A percentile compares a stretch with the other conserved stretches of the same genome.
phyloP scores from a whole-genome alignment of 306 rosid species.

The Vigna reflexopilosa region DNA sequence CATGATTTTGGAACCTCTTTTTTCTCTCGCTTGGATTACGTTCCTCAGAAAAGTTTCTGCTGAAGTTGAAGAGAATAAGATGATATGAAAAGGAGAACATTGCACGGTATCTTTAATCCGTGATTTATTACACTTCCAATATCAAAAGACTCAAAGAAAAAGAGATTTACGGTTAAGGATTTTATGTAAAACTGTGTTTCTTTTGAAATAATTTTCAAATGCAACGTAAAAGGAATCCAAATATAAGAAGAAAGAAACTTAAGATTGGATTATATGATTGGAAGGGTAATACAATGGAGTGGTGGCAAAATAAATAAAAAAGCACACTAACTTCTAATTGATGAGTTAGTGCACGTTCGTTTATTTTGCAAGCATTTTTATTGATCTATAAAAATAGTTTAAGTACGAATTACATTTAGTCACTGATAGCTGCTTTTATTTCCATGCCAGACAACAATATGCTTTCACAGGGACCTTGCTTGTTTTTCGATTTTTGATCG shows the following conservation, averaged over 20 bases:
- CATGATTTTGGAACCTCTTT: neutral
- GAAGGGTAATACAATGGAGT: neutral
- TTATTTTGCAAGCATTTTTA: constrained; percentile 3
- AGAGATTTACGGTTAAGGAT: neutral
- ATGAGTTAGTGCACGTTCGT: neutral
- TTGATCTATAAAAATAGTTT: constrained; percentile 3
- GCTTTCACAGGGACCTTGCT: constrained; percentile 52
- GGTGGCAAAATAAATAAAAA: neutral
- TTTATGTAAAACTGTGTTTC: too few relatives aligned
- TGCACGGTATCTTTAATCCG: neutral
- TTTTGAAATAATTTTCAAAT: neutral
- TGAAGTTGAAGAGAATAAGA: neutral
- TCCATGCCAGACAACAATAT: neutral
- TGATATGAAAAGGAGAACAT: neutral
- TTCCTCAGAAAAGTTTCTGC: neutral
- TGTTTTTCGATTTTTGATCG: constrained; percentile 49
- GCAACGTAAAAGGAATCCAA: neutral
- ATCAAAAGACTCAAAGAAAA: neutral
- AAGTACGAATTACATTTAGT: constrained; percentile 13
- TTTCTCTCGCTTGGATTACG: neutral
- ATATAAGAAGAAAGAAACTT: neutral
- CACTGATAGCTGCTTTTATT: neutral
- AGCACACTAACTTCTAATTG: neutral
- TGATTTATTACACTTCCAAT: neutral
- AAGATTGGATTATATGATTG: neutral